Evolutionary conservation across 2,329 filamentous ascomycete genomes (phyloP).

Genomic region (Alternaria burnsii): DNA sequence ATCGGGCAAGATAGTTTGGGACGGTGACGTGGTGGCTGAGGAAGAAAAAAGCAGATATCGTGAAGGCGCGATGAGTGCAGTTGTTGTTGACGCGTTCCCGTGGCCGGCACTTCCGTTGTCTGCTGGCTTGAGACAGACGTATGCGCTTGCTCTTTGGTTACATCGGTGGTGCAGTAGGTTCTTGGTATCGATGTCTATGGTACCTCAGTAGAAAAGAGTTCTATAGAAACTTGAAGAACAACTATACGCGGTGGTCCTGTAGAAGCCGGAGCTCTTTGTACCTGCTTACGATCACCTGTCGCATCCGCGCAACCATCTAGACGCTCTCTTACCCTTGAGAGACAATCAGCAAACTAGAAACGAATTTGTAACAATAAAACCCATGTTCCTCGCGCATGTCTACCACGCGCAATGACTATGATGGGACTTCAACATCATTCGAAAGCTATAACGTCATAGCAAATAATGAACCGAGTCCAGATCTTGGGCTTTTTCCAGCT

Average conservation of each 20-base stretch:
- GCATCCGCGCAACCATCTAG: not conserved
- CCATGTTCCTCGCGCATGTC: not conserved
- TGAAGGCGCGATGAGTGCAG: slow-evolving; percentile 4
- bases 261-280: not conserved
- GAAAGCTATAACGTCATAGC: not conserved
- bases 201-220: not conserved
- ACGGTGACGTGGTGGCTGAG: slow-evolving; percentile 11
- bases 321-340: not conserved
- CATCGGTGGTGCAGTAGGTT: slow-evolving; percentile 2
- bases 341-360: not conserved
- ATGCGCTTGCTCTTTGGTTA: not conserved
- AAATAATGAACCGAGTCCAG: not conserved
- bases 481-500: not conserved
- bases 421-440: not conserved
- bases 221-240: not conserved
- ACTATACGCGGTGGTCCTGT: not conserved
- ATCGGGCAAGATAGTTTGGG: not conserved
- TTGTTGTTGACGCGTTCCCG: not conserved
- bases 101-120: slow-evolving; percentile 2
- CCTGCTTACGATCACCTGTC: not conserved
- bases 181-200: not conserved
- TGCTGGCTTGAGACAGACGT: not conserved
- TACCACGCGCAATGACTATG: not conserved
- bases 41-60: slow-evolving; percentile 10
- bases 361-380: not conserved